Evolutionary conservation across 163 green algal species (phyloP), one percentile per base, ranked within the genome.

Genomic region (Botryococcus braunii): DNA sequence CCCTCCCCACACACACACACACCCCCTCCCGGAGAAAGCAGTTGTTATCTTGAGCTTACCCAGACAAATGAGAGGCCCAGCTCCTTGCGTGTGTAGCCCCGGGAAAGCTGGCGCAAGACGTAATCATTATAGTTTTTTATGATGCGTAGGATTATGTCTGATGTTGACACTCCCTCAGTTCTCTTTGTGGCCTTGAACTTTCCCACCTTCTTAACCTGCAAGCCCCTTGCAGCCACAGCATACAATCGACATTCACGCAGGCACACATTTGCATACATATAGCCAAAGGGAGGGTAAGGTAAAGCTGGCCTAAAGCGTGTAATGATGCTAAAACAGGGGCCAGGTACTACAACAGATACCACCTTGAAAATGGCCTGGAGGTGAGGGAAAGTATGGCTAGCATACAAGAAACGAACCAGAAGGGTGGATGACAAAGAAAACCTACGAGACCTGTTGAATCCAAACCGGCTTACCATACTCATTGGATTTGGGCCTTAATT

Each of bases 71-170:
- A 90, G 56, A 96, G 71, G 32, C 85, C 84, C 57, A 96, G 78
- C 47, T 96, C 87, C 72, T 95, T 89, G 49, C 90, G 74, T 1
- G 77, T 81, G 82, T 96, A 96, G 23, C 90, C 90, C 23, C 89
- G 78, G 11, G 67, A 75, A 35, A 97, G 77, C 77, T 96, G 96
- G 69, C 90, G 83, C 79, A 97, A 75, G 62, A 97, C 88, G 68
- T 93, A 97, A 29, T 94, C 83, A 68, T 97, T 95, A 79, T 96
- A 96, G 74, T 95, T 82, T 32, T 77, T 74, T 49, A 96, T 78
- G 64, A 97, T 91, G 62, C 90, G 86, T 68, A 96, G 79, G 70
- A 96, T 96, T 66, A 96, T 77, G 81, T 96, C 90, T 17, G 80
- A 86, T 27, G 90, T 97, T 35, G 82, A 92, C 11, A 97, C 80